phyloP scores from a whole-genome alignment of 179 eudicot species.

The Monotropa hypopitys region DNA sequence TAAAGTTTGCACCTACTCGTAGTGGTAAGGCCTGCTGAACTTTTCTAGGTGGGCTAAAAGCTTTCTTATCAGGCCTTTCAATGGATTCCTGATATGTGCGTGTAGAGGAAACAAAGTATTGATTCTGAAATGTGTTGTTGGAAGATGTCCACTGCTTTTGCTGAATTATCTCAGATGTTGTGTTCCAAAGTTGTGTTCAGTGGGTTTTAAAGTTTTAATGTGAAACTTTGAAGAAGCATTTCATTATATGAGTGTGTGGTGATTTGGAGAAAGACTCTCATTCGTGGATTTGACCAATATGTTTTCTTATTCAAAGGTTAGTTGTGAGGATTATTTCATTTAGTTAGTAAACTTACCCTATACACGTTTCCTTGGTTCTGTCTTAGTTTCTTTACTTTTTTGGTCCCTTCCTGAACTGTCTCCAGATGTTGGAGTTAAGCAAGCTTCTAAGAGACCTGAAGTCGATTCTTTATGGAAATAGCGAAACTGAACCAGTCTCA shows the following conservation, averaged over 20 bases:
- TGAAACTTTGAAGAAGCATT: background rate
- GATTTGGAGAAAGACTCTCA: background rate
- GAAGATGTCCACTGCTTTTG: background rate
- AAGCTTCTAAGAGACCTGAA: slow-evolving; percentile 69
- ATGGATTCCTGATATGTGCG: background rate
- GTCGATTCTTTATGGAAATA: slow-evolving; percentile 71
- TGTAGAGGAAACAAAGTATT: background rate
- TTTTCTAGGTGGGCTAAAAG: background rate
- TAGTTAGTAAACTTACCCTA: background rate
- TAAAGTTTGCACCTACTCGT: background rate
- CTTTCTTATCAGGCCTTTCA: background rate
- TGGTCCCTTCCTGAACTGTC: background rate
- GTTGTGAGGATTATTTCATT: background rate
- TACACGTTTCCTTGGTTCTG: background rate
- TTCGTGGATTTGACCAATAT: slow-evolving; percentile 2
- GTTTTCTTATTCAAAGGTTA: background rate
- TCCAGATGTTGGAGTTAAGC: slow-evolving; percentile 62
- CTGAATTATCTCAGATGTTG: background rate
- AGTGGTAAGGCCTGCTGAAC: background rate
- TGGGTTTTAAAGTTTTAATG: background rate
- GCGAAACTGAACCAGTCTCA: slow-evolving; percentile 87
- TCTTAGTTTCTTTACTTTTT: background rate
- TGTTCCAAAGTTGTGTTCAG: background rate
- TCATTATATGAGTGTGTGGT: background rate
- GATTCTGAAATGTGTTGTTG: background rate